phyloP scores from a whole-genome alignment of 129 eudicot genomes.

The Oenanthe sinensis region DNA sequence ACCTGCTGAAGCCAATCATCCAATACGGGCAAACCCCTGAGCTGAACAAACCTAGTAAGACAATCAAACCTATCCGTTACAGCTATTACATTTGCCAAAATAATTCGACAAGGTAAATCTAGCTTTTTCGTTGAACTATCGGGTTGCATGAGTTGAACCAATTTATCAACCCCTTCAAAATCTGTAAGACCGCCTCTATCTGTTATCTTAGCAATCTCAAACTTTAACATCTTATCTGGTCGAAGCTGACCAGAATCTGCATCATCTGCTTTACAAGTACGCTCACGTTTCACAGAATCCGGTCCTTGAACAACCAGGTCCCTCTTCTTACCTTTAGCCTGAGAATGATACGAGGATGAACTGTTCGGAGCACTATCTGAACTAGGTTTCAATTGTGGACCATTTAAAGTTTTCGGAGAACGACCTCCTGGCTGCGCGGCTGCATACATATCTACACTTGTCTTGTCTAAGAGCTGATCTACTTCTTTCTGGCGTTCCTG shows the following conservation, averaged over 20 bases:
- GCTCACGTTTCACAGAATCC: too few relatives aligned
- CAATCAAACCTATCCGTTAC: constrained; percentile 59
- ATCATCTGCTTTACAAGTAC: too few relatives aligned
- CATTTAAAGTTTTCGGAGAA: constrained; percentile 68
- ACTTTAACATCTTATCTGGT: constrained; percentile 45
- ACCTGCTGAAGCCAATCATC: constrained; percentile 93
- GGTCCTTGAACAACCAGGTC: too few relatives aligned
- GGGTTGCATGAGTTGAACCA: constrained; percentile 54
- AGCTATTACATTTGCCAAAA: constrained; percentile 73
- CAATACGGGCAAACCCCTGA: constrained; percentile 45
- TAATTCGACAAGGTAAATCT: constrained; percentile 32
- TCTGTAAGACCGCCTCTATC: constrained; percentile 71
- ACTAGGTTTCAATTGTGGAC: constrained; percentile 51
- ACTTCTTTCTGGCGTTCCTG: constrained; percentile 20
- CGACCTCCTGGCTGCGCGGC: constrained; percentile 64
- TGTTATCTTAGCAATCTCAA: constrained; percentile 68
- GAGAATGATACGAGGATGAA: constrained; percentile 46
- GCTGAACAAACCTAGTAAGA: constrained; percentile 49
- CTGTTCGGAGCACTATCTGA: constrained; percentile 63
- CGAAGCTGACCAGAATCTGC: constrained; percentile 40
- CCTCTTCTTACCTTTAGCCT: constrained; percentile 58
- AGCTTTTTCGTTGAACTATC: constrained; percentile 36
- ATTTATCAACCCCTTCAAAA: constrained; percentile 43
- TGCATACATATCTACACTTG: constrained; percentile 55
- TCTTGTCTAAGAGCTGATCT: constrained; percentile 57